Evolutionary conservation across 768 basidiomycete genomes (phyloP), one percentile per base, ranked within the genome.

Genomic region (Psilocybe sp.): DNA sequence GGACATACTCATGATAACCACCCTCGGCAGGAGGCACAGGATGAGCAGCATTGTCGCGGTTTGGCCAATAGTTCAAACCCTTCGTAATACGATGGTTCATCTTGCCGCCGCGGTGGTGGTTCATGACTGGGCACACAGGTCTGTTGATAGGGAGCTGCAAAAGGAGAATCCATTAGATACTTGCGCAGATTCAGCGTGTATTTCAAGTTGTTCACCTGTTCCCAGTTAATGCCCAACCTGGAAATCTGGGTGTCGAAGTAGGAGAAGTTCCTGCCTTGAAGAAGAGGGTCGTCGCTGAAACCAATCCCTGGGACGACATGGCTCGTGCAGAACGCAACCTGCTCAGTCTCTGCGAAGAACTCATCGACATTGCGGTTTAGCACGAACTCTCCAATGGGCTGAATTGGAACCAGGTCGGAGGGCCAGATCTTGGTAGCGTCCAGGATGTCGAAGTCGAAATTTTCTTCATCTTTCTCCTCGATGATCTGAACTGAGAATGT

Each of bases 341-440:
- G 92, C 67, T 96, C 93, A 5, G 82, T 83, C 69, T 95, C 91
- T 10, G 90, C 70, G 70, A 94, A 94, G 70, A 79, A 94, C 58
- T 90, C 87, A 46, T 86, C 80, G 19, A 85, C 82, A 0, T 68
- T 73, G 18, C 80, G 73, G 57, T 87, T 73, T 32, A 89, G 64
- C 2, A 82, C 78, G 58, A 95, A 67, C 64, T 87, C 86, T 33
- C 92, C 92, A 43, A 95, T 85, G 54, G 80, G 73, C 57, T 87
- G 74, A 12, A 94, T 71, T 0, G 92, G 91, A 0, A 93, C 82
- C 3, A 85, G 64, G 48, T 92, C 87, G 63, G 92, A 83, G 0
- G 91, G 90, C 81, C 90, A 89, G 37, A 92, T 60, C 68, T 94
- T 94, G 14, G 92, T 92, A 1, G 87, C 82, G 60, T 94, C 92